phyloP scores from a whole-genome alignment of 768 basidiomycete species.

The Mrakia blollopis region DNA sequence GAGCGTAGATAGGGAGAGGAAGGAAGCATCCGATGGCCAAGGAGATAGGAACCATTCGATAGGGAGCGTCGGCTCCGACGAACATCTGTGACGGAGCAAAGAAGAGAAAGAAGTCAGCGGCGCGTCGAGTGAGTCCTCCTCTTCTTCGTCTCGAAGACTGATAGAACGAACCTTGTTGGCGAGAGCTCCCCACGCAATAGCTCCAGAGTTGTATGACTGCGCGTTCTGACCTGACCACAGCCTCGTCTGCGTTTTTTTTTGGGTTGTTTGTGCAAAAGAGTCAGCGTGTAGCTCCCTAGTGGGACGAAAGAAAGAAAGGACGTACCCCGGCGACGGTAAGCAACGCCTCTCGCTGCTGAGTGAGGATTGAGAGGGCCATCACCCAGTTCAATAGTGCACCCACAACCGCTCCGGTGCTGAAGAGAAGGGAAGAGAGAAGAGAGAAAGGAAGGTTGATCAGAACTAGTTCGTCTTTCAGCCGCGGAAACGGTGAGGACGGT shows the following conservation, averaged over 20 bases:
- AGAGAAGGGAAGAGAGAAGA: conserved; percentile 34
- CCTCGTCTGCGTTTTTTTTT: no score
- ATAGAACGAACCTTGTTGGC: conserved; percentile 20
- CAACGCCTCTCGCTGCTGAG: conserved; percentile 12
- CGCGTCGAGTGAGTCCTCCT: no score
- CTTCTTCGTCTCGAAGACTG: no score
- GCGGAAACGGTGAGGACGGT: no score
- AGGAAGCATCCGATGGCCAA: conserved; percentile 37
- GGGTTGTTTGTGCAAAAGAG: no score
- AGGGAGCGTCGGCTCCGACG: conserved; percentile 35
- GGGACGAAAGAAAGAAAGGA: no score
- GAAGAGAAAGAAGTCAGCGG: no score
- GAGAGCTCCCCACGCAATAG: conserved; percentile 49
- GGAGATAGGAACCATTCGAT: conserved; percentile 37
- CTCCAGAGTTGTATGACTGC: conserved; percentile 40
- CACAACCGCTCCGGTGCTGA: not conserved
- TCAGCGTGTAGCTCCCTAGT: no score
- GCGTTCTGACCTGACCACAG: no score
- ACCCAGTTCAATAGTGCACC: conserved; percentile 38
- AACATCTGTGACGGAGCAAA: conserved; percentile 43
- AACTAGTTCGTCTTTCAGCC: no score
- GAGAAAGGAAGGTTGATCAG: not conserved
- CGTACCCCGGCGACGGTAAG: conserved; percentile 25
- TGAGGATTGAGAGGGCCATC: conserved; percentile 35
- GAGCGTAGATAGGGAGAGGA: conserved; percentile 37